Base-by-base conservation (phyloP, 768 basidiomycete genomes). In the Leccinellum albellum region DNA sequence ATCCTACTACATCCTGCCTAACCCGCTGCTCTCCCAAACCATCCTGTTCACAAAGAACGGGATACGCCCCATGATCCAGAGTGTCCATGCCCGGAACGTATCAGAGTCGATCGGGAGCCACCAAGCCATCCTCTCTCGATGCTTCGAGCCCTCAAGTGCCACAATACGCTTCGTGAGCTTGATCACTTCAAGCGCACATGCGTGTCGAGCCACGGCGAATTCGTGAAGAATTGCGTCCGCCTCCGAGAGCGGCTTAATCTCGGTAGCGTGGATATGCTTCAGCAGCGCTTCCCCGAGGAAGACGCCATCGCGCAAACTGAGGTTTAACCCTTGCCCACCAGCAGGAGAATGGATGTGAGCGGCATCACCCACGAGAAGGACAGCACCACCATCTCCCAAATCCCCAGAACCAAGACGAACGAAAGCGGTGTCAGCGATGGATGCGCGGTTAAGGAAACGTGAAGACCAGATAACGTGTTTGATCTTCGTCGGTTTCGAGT, bases 261-360 rank as follows among this genome's bases (percentile, higher is more conserved):
- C 53, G 7, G 59, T 14, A 28, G 59, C 61, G 3, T 35, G 59
- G 1, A 75, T 55, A 62, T 78, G 71, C 32, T 32, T 66, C 17
- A 66, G 64, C 42, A 83, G 65, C 6, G 63, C 74, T 17, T 76
- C 71, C 5, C 76, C 80, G 4, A 83, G 73, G 49, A 73, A 69
- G n/a, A 82, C 65, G 10, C 77, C 80, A 57, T 83, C 82, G 15
- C 81, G 75, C 17, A 84, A 67, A 7, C 82, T 79, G 17, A 83
- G 74, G 58, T 82, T 82, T 81, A 84, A 79, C 10, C 82, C 82
- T 54, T 82, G 81, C 1, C 82, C 82, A 1, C 82, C 82, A 13
- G 13, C 72, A 21, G 82, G 82, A 0, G 81, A 78, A 55, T 82
- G 82, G 49, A 82, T 76, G n/a, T 79, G 82, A 31, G 29, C 82